Percentiles rank a stretch among this genome's conserved stretches.
Conservation (phyloP, 345 rosid species). For the Streptanthus diversifolius region DNA sequence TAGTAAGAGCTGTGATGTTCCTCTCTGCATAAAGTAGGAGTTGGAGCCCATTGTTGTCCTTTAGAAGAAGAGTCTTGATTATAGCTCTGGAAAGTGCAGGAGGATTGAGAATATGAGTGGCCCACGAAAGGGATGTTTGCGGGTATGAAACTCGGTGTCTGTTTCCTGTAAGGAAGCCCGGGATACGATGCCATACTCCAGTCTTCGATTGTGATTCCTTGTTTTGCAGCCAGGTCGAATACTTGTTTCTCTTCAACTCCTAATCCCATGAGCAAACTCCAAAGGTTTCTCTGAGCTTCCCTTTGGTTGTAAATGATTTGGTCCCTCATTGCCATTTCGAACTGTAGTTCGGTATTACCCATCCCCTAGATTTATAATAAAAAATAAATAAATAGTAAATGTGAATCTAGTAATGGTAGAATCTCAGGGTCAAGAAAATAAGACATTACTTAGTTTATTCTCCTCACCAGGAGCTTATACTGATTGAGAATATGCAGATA, state of each 20-base stretch:
- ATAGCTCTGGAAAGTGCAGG: constrained; percentile 51
- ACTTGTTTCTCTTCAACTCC: constrained; percentile 76
- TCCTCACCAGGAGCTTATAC: constrained; percentile 88
- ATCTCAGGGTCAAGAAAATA: background rate
- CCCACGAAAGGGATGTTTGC: constrained; percentile 40
- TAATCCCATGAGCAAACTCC: constrained; percentile 75
- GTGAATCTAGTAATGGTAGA: background rate
- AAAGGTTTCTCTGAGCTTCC: constrained; percentile 72
- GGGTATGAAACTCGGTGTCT: constrained; percentile 36
- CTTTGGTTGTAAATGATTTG: constrained; percentile 88
- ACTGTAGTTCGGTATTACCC: constrained; percentile 91
- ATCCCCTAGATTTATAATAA: constrained; percentile 55
- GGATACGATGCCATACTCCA: constrained; percentile 46
- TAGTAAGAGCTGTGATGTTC: constrained; percentile 69
- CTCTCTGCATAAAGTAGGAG: constrained; percentile 54
- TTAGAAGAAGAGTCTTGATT: constrained; percentile 43
- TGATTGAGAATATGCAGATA: constrained; percentile 84
- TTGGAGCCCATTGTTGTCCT: constrained; percentile 43
- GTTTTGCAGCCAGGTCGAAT: constrained; percentile 70
- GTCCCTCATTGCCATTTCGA: constrained; percentile 96
- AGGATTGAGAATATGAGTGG: constrained; percentile 51
- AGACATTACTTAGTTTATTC: background rate
- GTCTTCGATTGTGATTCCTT: constrained; percentile 80
- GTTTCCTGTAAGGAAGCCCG: constrained; percentile 48
- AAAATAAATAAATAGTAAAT: constrained; percentile 26